Evolutionary conservation across 495 filamentous ascomycete genomes (phyloP).

Genomic region (Aspergillus sclerotiicarbonarius): DNA sequence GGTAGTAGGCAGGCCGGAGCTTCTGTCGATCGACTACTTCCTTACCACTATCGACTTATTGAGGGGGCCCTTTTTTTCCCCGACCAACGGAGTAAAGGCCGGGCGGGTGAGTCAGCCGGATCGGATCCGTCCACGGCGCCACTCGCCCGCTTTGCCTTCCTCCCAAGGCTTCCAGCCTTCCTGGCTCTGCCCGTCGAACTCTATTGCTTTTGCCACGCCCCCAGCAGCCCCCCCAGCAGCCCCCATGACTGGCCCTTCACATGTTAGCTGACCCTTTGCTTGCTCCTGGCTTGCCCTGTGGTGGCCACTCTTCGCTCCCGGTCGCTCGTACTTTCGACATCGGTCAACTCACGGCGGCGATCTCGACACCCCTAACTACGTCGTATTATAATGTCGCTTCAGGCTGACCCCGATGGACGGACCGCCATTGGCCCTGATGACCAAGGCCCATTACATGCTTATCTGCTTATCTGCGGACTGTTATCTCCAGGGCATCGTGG

Average conservation of each 20-base stretch:
- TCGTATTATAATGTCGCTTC: not conserved
- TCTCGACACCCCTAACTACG: not conserved
- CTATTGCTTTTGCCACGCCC: constrained; percentile 13
- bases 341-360: not conserved
- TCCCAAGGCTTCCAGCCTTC: too few species aligned
- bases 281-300: not conserved
- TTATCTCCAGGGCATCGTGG: constrained; percentile 18
- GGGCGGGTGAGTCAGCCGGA: not conserved
- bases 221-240: too few species aligned
- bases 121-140: not conserved
- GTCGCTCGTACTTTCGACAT: not conserved
- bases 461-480: constrained; percentile 26
- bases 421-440: constrained; percentile 22
- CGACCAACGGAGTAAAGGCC: not conserved
- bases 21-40: too few species aligned
- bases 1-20: not conserved
- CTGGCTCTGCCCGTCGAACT: constrained; percentile 1
- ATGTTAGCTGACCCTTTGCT: constrained; percentile 3
- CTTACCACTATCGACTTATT: too few species aligned
- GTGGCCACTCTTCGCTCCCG: not conserved
- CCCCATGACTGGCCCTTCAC: not conserved
- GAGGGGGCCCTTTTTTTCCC: too few species aligned
- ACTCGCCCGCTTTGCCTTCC: not conserved
- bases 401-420: constrained; percentile 1
- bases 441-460: constrained; percentile 32